Evolutionary conservation across 139 green algal genomes (phyloP).

Genomic region (Micractinium conductrix): DNA sequence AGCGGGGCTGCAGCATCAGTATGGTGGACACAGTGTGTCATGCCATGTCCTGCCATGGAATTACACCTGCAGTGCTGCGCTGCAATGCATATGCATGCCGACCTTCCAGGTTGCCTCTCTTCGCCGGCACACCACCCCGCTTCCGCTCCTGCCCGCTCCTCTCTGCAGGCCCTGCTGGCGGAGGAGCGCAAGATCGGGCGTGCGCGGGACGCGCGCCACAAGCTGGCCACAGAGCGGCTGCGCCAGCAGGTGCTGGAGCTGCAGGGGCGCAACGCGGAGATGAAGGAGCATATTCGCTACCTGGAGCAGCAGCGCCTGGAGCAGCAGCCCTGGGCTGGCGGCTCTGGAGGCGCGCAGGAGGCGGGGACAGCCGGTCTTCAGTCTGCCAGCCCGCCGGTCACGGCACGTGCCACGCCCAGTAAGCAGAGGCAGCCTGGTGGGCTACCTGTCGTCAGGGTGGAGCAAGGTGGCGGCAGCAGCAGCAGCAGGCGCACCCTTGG

Average conservation of each 20-base stretch:
- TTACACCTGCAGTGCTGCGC: no score
- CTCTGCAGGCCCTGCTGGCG: conserved; percentile 68
- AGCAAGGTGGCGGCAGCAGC: not conserved
- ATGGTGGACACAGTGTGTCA: no score
- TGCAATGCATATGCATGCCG: no score
- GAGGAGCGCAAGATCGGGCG: conserved; percentile 62
- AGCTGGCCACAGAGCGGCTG: conserved; percentile 85
- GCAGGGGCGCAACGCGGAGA: conserved; percentile 71
- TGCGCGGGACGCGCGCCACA: conserved; percentile 74
- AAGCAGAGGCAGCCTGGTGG: not conserved
- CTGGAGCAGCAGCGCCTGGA: conserved; percentile 73
- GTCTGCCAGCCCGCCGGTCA: not conserved
- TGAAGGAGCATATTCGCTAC: conserved; percentile 78
- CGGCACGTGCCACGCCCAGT: no score
- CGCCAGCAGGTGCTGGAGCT: conserved; percentile 78
- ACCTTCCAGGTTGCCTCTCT: no score
- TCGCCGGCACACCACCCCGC: no score
- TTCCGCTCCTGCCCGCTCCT: not conserved
- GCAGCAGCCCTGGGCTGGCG: conserved; percentile 14
- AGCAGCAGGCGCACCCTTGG: not conserved
- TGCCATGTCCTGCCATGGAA: no score
- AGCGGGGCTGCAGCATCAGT: not conserved
- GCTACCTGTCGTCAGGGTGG: not conserved
- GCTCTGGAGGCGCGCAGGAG: not conserved
- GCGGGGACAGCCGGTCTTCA: no score